Evolutionary conservation across 495 filamentous ascomycete genomes (phyloP).

Genomic region (Chaetomium cochliodes): DNA sequence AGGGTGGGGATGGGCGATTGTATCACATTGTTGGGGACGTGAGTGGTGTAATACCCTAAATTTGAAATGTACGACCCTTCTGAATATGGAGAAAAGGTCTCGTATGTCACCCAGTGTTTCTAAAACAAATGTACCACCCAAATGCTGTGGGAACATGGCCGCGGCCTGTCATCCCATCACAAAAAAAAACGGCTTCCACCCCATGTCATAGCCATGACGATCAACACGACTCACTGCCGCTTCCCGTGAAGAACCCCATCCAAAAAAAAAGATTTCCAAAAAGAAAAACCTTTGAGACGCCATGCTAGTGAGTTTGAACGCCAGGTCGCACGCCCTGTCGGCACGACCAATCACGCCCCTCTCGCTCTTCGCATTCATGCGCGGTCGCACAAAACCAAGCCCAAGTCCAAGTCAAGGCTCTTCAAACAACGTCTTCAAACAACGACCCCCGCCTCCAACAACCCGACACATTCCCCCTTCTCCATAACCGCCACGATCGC

Average conservation of each 20-base stretch:
- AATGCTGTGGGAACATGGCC: conserved; percentile 1
- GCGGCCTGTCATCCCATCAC: not conserved
- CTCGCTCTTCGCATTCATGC: not conserved
- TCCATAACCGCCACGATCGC: conserved; percentile 47
- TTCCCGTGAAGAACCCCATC: not conserved
- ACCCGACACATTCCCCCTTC: conserved; percentile 42
- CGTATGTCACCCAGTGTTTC: not conserved
- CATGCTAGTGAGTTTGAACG: not conserved
- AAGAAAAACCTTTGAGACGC: not conserved
- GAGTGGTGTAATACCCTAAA: not conserved
- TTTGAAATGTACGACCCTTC: not conserved
- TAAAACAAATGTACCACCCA: conserved; percentile 1
- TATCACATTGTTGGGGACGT: too few relatives aligned
- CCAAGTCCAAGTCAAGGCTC: conserved; percentile 11
- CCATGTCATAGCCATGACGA: not conserved
- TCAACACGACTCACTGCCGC: not conserved
- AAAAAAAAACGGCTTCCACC: not conserved
- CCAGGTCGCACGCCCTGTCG: conserved; percentile 12
- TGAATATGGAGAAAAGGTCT: not conserved
- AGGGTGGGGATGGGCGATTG: too few relatives aligned
- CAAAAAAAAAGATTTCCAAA: too few relatives aligned
- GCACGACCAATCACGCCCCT: too few relatives aligned
- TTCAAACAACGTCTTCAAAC: conserved; percentile 32
- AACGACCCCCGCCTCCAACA: conserved; percentile 46
- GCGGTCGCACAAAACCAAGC: not conserved